A percentile compares a stretch with the other conserved stretches of the same genome.
Evolutionary conservation across 2,329 filamentous ascomycete species (phyloP).

Genomic region (Cladobotryum mycophilum): DNA sequence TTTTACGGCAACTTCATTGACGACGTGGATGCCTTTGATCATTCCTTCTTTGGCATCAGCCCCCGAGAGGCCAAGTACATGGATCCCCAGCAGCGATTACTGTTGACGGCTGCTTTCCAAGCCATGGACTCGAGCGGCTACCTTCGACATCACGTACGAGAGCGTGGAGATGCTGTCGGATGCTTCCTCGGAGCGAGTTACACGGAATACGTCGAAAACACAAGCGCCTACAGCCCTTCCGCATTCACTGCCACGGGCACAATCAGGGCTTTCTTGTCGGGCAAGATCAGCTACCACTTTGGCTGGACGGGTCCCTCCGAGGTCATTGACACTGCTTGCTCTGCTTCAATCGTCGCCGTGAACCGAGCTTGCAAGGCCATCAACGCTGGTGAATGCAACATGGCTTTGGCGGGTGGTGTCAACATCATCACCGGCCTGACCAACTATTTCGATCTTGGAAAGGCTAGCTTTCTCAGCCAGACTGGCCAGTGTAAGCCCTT

Average conservation of each 20-base stretch:
- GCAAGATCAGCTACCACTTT: slow-evolving; percentile 28
- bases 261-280: slow-evolving; percentile 25
- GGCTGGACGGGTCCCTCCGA: slow-evolving; percentile 30
- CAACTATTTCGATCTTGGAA: slow-evolving; percentile 17
- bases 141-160: background rate
- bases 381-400: slow-evolving; percentile 23
- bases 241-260: slow-evolving; percentile 29
- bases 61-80: slow-evolving; percentile 23
- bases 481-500: slow-evolving; percentile 24
- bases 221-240: slow-evolving; percentile 18
- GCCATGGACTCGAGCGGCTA: slow-evolving; percentile 18
- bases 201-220: slow-evolving; percentile 21
- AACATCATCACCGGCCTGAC: slow-evolving; percentile 28
- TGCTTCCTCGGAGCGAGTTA: slow-evolving; percentile 21
- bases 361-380: slow-evolving; percentile 26
- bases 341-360: slow-evolving; percentile 29
- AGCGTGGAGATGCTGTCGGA: slow-evolving; percentile 16
- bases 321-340: slow-evolving; percentile 32
- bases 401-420: slow-evolving; percentile 33
- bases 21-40: slow-evolving; percentile 16
- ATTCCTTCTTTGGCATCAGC: slow-evolving; percentile 23
- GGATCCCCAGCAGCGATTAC: slow-evolving; percentile 28
- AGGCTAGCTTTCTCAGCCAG: slow-evolving; percentile 19
- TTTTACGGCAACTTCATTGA: slow-evolving; percentile 21
- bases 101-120: slow-evolving; percentile 31